These are phyloP conservation scores for Cicer arietinum DNA, from an alignment of 306 rosid genomes.

Conservation along the genomic window DNA sequence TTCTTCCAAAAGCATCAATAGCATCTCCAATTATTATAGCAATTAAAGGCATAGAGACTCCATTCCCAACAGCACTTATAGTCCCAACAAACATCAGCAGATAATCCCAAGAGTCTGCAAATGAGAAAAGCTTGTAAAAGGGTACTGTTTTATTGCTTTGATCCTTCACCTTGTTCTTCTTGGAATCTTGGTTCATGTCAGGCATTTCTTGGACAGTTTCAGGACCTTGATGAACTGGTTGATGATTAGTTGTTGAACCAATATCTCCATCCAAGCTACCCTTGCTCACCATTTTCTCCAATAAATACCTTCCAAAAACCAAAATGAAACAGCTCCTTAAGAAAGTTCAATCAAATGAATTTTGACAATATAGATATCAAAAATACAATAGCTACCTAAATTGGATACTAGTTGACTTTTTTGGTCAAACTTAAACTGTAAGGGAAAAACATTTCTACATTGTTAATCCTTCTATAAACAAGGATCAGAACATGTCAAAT, in stretches of 20 bases:
- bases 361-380: constrained; percentile 11
- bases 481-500: too few species aligned
- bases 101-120: constrained; percentile 72
- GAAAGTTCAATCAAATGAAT: constrained; percentile 16
- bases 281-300: constrained; percentile 49
- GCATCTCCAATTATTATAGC: constrained; percentile 60
- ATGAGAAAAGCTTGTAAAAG: constrained; percentile 75
- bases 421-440: too few species aligned
- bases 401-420: constrained; percentile 28
- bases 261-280: constrained; percentile 43
- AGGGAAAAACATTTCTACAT: too few species aligned
- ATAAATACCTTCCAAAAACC: constrained; percentile 17
- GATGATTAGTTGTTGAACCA: constrained; percentile 43
- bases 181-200: constrained; percentile 39
- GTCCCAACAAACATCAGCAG: constrained; percentile 68
- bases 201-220: constrained; percentile 36
- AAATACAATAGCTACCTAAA: constrained; percentile 5
- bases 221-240: constrained; percentile 28
- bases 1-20: constrained; percentile 66
- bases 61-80: constrained; percentile 64
- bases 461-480: too few species aligned
- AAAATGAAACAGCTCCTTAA: constrained; percentile 27
- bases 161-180: constrained; percentile 45
- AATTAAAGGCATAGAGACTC: constrained; percentile 63
- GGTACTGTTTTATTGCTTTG: constrained; percentile 61